Percentiles rank a stretch among this genome's conserved stretches.
These are phyloP conservation scores for Talaromyces sp. DNA, from an alignment of 2,329 filamentous ascomycete genomes.

Conservation along the genomic window DNA sequence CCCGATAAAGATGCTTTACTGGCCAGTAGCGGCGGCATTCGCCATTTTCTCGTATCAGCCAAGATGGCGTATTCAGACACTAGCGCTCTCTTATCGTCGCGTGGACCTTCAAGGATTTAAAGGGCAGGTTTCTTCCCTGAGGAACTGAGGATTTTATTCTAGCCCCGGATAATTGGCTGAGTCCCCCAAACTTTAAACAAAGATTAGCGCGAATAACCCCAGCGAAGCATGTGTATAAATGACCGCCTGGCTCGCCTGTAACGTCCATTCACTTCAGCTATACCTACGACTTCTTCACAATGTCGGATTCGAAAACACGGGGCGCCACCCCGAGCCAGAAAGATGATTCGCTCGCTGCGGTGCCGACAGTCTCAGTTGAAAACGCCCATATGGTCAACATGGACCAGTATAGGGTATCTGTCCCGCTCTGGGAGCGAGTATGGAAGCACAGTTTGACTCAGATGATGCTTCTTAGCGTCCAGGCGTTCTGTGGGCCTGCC, in stretches of 20 bases:
- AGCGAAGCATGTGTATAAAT: no score
- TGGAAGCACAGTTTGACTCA: constrained; percentile 54
- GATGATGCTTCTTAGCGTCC: constrained; percentile 52
- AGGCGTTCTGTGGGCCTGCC: constrained; percentile 49
- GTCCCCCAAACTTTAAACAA: no score
- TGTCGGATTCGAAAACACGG: not conserved
- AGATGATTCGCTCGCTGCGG: not conserved
- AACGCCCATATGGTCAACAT: constrained; percentile 36
- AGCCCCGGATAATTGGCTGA: no score
- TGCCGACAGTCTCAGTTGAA: constrained; percentile 16
- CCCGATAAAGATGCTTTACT: no score
- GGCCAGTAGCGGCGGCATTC: no score
- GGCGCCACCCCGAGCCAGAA: not conserved
- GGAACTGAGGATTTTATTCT: no score
- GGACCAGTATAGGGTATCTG: constrained; percentile 13
- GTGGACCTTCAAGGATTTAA: constrained; percentile 12
- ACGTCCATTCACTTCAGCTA: no score
- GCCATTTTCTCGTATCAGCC: not conserved
- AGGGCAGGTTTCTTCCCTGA: no score
- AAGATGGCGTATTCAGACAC: not conserved
- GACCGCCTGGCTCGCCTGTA: no score
- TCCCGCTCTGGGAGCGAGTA: constrained; percentile 50
- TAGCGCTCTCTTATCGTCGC: not conserved
- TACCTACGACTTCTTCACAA: no score
- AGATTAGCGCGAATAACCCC: no score